Evolutionary conservation across 129 eudicot species (phyloP).

Genomic region (Chrysanthemum seticuspe): DNA sequence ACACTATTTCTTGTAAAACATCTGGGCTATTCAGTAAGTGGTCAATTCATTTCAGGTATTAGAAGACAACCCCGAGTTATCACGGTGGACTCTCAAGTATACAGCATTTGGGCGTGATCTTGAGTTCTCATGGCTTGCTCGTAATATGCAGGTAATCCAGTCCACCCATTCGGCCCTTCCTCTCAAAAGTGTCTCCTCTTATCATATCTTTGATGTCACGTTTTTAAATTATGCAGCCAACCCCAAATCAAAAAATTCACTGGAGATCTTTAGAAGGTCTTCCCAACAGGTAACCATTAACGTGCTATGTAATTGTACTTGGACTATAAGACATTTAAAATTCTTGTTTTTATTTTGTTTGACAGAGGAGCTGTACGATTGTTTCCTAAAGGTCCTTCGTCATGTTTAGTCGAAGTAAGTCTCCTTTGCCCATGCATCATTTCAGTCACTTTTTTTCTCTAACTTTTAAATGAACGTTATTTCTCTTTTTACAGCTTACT

Average conservation of each 20-base stretch:
- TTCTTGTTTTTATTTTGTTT: background rate
- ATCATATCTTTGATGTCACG: slow-evolving; percentile 7
- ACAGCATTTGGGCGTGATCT: slow-evolving; percentile 89
- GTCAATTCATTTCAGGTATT: slow-evolving; percentile 52
- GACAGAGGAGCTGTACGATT: slow-evolving; percentile 92
- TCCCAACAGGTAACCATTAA: slow-evolving; percentile 68
- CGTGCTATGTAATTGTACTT: background rate
- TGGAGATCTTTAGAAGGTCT: slow-evolving; percentile 98
- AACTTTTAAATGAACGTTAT: background rate
- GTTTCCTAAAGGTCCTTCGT: slow-evolving; percentile 78
- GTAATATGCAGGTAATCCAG: slow-evolving; percentile 86
- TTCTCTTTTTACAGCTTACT: slow-evolving; percentile 62
- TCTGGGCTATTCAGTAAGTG: background rate
- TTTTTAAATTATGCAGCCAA: slow-evolving; percentile 64
- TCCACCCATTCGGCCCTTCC: background rate
- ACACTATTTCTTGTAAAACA: background rate
- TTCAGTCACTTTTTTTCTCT: slow-evolving; percentile 3
- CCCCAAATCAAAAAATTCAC: slow-evolving; percentile 91
- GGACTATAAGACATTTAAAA: slow-evolving; percentile 15
- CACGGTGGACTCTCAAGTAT: slow-evolving; percentile 94
- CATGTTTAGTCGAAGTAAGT: slow-evolving; percentile 89
- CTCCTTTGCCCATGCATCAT: slow-evolving; percentile 20
- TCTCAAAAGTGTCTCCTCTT: slow-evolving; percentile 1
- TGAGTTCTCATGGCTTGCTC: slow-evolving; percentile 98
- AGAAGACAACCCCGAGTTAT: slow-evolving; percentile 87